phyloP scores from a whole-genome alignment of 1,284 basidiomycete genomes.

The Agroathelia rolfsii region DNA sequence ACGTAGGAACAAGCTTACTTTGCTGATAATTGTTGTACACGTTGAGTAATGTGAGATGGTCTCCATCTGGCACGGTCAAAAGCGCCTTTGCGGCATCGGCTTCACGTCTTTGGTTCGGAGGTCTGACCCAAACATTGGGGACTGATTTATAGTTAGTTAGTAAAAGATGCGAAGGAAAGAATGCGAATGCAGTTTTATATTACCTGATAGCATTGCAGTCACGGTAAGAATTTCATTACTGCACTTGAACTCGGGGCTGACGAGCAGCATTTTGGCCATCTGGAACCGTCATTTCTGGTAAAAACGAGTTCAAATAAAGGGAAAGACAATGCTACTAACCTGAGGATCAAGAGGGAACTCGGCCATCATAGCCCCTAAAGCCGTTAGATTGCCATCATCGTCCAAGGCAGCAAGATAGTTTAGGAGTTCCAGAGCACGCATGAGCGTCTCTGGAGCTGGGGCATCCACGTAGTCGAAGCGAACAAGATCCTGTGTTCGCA shows the following conservation, averaged over 20 bases:
- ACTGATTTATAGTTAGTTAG: conserved; percentile 34
- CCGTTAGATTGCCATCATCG: conserved; percentile 88
- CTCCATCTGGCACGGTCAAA: conserved; percentile 88
- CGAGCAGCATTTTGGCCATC: conserved; percentile 91
- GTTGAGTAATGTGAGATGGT: conserved; percentile 92
- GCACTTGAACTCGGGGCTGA: conserved; percentile 91
- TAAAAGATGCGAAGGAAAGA: conserved; percentile 1
- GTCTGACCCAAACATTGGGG: conserved; percentile 90
- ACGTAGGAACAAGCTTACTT: conserved; percentile 35
- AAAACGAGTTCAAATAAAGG: background rate
- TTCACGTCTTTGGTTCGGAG: conserved; percentile 79
- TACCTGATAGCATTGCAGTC: conserved; percentile 91
- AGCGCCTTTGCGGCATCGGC: conserved; percentile 88
- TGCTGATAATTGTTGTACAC: conserved; percentile 90
- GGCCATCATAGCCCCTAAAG: conserved; percentile 88
- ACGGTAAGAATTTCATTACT: conserved; percentile 94
- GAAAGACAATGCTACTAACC: conserved; percentile 27
- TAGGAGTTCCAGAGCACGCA: conserved; percentile 93
- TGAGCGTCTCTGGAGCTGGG: conserved; percentile 94
- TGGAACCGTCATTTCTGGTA: conserved; percentile 24
- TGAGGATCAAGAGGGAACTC: conserved; percentile 98
- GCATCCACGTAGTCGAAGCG: conserved; percentile 94
- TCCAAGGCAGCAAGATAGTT: conserved; percentile 91
- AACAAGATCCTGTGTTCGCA: conserved; percentile 75
- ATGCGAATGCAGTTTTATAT: conserved; percentile 14